Evolutionary conservation across 441 rosid species (phyloP).

Genomic region (Gossypium schwendimanii): DNA sequence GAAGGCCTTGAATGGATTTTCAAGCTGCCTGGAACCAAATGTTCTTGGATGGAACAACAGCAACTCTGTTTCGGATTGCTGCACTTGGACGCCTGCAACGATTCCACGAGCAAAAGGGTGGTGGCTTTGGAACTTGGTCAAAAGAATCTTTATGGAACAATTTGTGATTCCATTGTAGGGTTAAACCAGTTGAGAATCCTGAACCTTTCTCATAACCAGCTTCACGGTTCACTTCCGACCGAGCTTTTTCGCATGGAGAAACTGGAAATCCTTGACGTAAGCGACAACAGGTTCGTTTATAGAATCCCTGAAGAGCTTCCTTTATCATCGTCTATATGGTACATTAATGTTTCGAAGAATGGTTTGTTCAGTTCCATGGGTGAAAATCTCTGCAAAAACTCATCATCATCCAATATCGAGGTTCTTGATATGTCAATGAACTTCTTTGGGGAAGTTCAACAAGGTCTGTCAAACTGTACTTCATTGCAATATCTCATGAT

Average conservation of each 20-base stretch:
- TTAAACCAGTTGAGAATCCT: constrained; percentile 20
- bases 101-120: not conserved
- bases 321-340: not conserved
- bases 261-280: constrained; percentile 1
- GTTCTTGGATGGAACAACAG: constrained; percentile 2
- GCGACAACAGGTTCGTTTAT: not conserved
- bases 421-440: not conserved
- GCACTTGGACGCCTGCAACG: constrained; percentile 11
- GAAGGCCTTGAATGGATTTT: not conserved
- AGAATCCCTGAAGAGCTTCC: not conserved
- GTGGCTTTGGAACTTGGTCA: not conserved
- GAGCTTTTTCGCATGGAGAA: not conserved
- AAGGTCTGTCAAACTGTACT: not conserved
- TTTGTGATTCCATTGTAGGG: constrained; percentile 27
- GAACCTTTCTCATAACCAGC: constrained; percentile 16
- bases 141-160: constrained; percentile 18
- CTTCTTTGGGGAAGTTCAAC: constrained; percentile 1
- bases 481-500: constrained; percentile 1
- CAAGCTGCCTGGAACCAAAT: not conserved
- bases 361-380: not conserved
- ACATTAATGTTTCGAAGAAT: constrained; percentile 1
- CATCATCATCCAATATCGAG: not conserved
- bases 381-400: not conserved
- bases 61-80: constrained; percentile 1
- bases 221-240: not conserved